Evolutionary conservation across 495 filamentous ascomycete species (phyloP), one percentile per base, ranked within the genome.

Genomic region (Penicillium robsamsonii): DNA sequence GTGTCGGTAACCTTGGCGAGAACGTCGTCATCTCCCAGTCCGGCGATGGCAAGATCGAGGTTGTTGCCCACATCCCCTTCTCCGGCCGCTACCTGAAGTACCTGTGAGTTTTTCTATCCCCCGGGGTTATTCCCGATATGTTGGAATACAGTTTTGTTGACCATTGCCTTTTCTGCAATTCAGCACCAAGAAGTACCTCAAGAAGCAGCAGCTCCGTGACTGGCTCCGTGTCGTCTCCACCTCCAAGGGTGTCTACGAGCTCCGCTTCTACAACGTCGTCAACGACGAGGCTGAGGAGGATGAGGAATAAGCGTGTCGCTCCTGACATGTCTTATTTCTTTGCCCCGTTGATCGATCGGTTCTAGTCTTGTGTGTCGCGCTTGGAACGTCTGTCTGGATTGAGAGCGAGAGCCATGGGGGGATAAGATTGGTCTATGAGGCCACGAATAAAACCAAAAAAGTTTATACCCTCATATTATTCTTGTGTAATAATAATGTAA

Each of bases 101-200:
- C 84, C 79, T 98, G 93, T 97, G 80, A 63, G 92, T 82, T 42
- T 63, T 31, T 43, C 40, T 37, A 15, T 49, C 4, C 8, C 25
- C 13, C 8, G 44, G 4, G 25, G 25, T 40, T 6, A 18, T 4
- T 10, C 22, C 35, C 13, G 2, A 5, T 15, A 35, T 8, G 8
- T 12, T n/a, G 6, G 11, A 29, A 5, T 40, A 18, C 12, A 31
- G 25, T 15, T 30, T 50, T 27, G 29, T 50, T 62, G 55, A 64
- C 58, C 31, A 51, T 62, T 18, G 5, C 24, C 2, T 49, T 56
- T 46, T 50, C 50, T 45, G 3, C 38, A 31, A 41, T 27, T 27
- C 64, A 96, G 92, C 76, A 98, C 94, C 74, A 98, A 98, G 90
- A 98, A 97, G 84, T 98, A 95, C 87, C 89, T 98, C 76, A 98